Conservation (phyloP, 805 yeast genomes). For the Kazachstania psychrophila region DNA sequence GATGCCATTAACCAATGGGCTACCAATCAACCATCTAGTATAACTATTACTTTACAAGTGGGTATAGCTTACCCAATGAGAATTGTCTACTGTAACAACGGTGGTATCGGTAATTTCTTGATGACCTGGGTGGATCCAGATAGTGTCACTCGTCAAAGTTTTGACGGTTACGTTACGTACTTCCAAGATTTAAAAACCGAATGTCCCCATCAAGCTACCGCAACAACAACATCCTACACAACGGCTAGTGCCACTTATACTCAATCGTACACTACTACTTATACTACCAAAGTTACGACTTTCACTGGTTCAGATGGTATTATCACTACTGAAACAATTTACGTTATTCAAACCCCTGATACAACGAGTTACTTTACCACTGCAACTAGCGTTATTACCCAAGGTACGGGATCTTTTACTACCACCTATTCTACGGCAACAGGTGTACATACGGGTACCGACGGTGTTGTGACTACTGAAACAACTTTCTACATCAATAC, state of each 20-base stretch:
- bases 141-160: neutral
- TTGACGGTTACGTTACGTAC: neutral
- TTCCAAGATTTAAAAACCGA: neutral
- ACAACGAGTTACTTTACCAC: conserved; percentile 16
- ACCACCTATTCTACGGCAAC: conserved; percentile 1
- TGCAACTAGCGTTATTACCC: neutral
- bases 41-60: neutral
- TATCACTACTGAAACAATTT: conserved; percentile 9
- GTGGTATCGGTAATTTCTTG: neutral
- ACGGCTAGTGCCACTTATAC: conserved; percentile 3
- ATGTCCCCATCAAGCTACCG: neutral
- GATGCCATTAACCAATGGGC: conserved; percentile 4
- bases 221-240: neutral
- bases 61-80: conserved; percentile 15
- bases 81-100: conserved; percentile 12
- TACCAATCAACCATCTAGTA: neutral
- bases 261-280: conserved; percentile 5
- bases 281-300: conserved; percentile 6
- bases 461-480: neutral
- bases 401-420: neutral
- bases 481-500: neutral
- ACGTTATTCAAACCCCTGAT: conserved; percentile 8
- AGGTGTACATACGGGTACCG: neutral
- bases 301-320: conserved; percentile 9
- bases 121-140: conserved; percentile 4